Base-by-base conservation (phyloP, 1,139 yeast species). In the Pichia sp. region DNA sequence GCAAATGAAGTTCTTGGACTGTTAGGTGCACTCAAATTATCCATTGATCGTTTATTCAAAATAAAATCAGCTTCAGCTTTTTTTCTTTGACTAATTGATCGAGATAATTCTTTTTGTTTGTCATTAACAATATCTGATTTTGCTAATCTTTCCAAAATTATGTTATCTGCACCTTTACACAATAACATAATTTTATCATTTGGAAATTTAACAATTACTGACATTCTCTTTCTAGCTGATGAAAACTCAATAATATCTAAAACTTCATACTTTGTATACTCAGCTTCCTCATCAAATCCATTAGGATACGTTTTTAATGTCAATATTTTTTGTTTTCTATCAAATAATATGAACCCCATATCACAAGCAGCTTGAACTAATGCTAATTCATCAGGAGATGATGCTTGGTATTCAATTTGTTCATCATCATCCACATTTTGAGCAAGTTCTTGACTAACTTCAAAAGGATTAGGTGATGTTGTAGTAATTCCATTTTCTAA, bases 311-410 rank as follows among this genome's bases (percentile, higher is more conserved):
- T 78, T 51, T 89, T 80, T 15, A 93, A 63, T 0, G 80, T 74
- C 35, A 91, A 60, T 1, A 64, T 61, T 42, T 72, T 73, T 37
- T 77, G 76, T 45, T 76, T 76, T 43, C 86, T 76, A 46, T 86
- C 88, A 47, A 69, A 72, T 8, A 88, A 82, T 22, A 89, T 80
- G 59, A 70, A 93, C 0, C 98, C 98, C 68, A 91, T 70, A 58
- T 91, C 98, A 50, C 95, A 71, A 0, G 98, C 98, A 1, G 97
- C 98, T 43, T 83, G 78, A 2, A 91, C 91, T 31, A 91, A 68
- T 0, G 99, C 98, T 41, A 89, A 63, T 59, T 91, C 99, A 65
- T 91, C 98, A 0, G 98, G 98, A 0, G 97, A 89, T 0, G 97
- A 80, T 0, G 97, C 87, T 58, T 88, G 96, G 54, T 89, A 93